phyloP scores from a whole-genome alignment of 1,139 yeast species.

The Arxiozyma telluris region DNA sequence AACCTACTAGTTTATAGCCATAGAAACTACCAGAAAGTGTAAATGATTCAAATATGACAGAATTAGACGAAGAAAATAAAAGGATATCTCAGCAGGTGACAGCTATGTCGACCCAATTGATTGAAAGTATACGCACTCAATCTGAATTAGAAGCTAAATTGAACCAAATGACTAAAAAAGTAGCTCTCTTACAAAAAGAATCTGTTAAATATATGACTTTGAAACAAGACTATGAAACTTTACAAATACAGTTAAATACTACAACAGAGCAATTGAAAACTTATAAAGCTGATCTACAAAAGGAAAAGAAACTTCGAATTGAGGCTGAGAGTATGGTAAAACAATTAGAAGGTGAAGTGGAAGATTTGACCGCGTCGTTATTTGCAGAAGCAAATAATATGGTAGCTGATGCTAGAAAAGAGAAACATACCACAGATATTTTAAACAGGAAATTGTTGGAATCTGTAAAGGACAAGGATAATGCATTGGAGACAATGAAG shows the following conservation, averaged over 20 bases:
- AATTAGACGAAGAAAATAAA: slow-evolving; percentile 29
- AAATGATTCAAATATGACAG: neutral
- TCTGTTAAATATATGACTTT: slow-evolving; percentile 13
- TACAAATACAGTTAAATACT: slow-evolving; percentile 30
- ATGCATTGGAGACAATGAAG: slow-evolving; percentile 55
- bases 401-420: slow-evolving; percentile 65
- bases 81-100: slow-evolving; percentile 50
- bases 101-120: slow-evolving; percentile 48
- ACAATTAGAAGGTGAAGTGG: slow-evolving; percentile 59
- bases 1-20: neutral
- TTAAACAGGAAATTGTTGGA: slow-evolving; percentile 46
- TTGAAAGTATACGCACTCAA: slow-evolving; percentile 53
- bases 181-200: slow-evolving; percentile 15
- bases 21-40: neutral
- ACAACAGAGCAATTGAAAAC: slow-evolving; percentile 30
- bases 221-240: slow-evolving; percentile 15
- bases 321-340: slow-evolving; percentile 52
- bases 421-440: slow-evolving; percentile 44
- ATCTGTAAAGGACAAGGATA: slow-evolving; percentile 65
- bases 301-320: slow-evolving; percentile 35
- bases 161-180: slow-evolving; percentile 21
- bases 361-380: slow-evolving; percentile 64
- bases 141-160: slow-evolving; percentile 40
- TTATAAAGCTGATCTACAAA: slow-evolving; percentile 29
- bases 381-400: slow-evolving; percentile 74